phyloP scores from a whole-genome alignment of 1,284 basidiomycete species.

The Boletus sp. region DNA sequence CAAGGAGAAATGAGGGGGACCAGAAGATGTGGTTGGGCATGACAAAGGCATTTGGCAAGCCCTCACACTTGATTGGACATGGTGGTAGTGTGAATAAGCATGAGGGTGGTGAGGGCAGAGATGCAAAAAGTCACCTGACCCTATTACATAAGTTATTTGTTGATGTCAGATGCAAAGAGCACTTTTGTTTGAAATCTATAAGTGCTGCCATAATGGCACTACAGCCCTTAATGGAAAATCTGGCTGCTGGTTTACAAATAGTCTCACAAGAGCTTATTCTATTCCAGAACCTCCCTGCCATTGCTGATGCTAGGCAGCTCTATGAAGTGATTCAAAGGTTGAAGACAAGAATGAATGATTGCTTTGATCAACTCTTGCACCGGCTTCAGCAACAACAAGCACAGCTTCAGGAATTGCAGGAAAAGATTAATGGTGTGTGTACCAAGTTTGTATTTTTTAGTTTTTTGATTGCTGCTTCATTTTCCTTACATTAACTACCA shows the following conservation, averaged over 20 bases:
- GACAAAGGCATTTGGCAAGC: too few species aligned
- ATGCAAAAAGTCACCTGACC: too few species aligned
- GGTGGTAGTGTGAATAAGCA: too few species aligned
- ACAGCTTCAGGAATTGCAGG: neutral
- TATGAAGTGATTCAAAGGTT: neutral
- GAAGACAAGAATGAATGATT: neutral
- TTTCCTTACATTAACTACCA: neutral
- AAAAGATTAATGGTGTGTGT: neutral
- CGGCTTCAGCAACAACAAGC: neutral
- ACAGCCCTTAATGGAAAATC: neutral
- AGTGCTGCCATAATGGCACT: neutral
- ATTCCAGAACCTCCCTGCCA: neutral
- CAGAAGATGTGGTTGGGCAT: too few species aligned
- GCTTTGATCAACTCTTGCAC: neutral
- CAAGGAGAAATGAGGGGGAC: too few species aligned
- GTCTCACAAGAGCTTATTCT: neutral
- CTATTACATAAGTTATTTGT: too few species aligned
- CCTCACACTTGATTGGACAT: too few species aligned
- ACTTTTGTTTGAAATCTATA: neutral
- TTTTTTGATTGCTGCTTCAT: neutral
- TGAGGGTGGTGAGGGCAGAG: too few species aligned
- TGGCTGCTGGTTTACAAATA: neutral
- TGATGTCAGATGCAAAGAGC: too few species aligned
- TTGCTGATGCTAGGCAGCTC: neutral
- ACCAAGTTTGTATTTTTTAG: neutral